Percentiles rank a stretch among this genome's conserved stretches.
These are phyloP conservation scores for Arabidopsis hybrid DNA, from an alignment of 441 rosid genomes.

Conservation along the genomic window DNA sequence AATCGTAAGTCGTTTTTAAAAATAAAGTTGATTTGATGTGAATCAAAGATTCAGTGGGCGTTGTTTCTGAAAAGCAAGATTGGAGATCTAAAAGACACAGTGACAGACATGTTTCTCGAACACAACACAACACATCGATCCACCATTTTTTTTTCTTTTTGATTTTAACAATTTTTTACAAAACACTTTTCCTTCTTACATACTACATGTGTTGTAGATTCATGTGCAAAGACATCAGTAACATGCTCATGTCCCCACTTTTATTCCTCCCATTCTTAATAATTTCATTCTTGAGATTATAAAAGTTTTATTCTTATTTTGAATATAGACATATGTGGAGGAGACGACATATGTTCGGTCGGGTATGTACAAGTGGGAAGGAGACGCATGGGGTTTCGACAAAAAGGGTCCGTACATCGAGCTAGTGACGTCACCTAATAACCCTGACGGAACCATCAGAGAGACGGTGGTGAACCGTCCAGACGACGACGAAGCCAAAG, in stretches of 20 bases:
- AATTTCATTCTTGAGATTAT: conserved; percentile 14
- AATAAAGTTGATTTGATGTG: conserved; percentile 28
- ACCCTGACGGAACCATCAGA: conserved; percentile 83
- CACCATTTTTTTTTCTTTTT: conserved; percentile 4
- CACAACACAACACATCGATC: conserved; percentile 42
- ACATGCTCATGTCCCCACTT: conserved; percentile 63
- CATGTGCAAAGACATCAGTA: conserved; percentile 50
- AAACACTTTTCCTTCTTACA: conserved; percentile 28
- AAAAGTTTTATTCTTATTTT: not conserved
- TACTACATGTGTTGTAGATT: conserved; percentile 45
- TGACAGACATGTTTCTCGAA: conserved; percentile 68
- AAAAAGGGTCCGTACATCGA: conserved; percentile 72
- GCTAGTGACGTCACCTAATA: conserved; percentile 78
- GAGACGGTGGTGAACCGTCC: conserved; percentile 49
- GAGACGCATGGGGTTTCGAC: conserved; percentile 69
- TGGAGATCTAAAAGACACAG: conserved; percentile 50
- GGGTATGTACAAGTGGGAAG: conserved; percentile 81
- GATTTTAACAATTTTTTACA: conserved; percentile 39
- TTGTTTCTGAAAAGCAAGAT: conserved; percentile 19
- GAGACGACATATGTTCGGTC: conserved; percentile 61
- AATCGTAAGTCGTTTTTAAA: conserved; percentile 1
- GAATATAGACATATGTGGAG: conserved; percentile 66
- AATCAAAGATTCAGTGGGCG: conserved; percentile 20
- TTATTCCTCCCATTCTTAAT: conserved; percentile 22
- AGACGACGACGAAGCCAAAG: conserved; percentile 56